Conservation (phyloP, 768 basidiomycete species). For the Pleurotus ostreatus region DNA sequence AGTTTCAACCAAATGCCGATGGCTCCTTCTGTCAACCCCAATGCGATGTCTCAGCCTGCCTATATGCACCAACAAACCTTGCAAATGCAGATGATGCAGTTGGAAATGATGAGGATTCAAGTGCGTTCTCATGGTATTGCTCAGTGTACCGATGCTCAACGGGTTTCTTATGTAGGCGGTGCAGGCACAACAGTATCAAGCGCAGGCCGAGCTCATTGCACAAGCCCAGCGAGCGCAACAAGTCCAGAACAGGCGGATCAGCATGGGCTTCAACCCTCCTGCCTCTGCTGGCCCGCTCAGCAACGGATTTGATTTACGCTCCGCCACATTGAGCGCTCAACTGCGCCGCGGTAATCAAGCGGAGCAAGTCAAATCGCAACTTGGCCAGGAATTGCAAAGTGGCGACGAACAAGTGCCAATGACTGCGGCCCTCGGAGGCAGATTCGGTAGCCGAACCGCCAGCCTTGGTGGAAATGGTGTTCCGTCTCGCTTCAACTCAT, state of each 20-base stretch:
- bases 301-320: conserved; percentile 61
- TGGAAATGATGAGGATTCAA: conserved; percentile 81
- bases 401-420: conserved; percentile 67
- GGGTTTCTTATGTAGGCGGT: conserved; percentile 37
- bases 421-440: conserved; percentile 76
- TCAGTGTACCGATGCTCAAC: too few relatives aligned
- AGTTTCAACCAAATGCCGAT: conserved; percentile 46
- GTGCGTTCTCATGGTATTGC: too few relatives aligned
- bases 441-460: conserved; percentile 64
- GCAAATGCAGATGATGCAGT: conserved; percentile 83
- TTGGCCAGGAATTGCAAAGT: conserved; percentile 34
- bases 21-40: conserved; percentile 52
- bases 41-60: conserved; percentile 38
- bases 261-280: conserved; percentile 48
- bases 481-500: conserved; percentile 10
- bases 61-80: conserved; percentile 58
- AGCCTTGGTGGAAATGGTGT: conserved; percentile 33
- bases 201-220: conserved; percentile 68
- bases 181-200: conserved; percentile 58
- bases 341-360: conserved; percentile 67
- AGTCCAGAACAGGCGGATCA: conserved; percentile 42
- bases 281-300: conserved; percentile 71
- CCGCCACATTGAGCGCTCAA: conserved; percentile 50
- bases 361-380: conserved; percentile 60
- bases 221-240: conserved; percentile 53